Conservation (phyloP, 495 filamentous ascomycete species). For the Melanomma pulvis-pyrius region DNA sequence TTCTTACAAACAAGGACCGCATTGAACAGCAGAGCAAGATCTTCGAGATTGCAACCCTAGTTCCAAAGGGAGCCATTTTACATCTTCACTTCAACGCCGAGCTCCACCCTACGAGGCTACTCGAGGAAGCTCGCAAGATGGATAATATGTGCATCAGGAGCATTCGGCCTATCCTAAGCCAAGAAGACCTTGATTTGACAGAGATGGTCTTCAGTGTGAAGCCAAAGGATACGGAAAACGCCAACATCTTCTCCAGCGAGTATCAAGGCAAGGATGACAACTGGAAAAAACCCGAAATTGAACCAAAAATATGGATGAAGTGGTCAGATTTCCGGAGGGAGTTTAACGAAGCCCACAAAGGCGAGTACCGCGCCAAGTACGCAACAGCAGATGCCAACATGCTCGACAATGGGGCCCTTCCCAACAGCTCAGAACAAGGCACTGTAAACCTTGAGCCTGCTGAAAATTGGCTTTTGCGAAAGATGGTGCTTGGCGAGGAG, state of each 20-base stretch:
- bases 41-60: slow-evolving; percentile 37
- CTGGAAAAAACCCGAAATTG: slow-evolving; percentile 7
- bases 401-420: background rate
- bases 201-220: slow-evolving; percentile 47
- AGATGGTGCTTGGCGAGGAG: slow-evolving; percentile 39
- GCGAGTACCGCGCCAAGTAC: background rate
- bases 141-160: slow-evolving; percentile 45
- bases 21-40: slow-evolving; percentile 42
- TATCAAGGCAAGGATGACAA: slow-evolving; percentile 34
- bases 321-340: slow-evolving; percentile 11
- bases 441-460: slow-evolving; percentile 12
- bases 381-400: background rate
- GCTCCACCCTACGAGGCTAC: slow-evolving; percentile 38
- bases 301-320: slow-evolving; percentile 14
- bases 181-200: slow-evolving; percentile 29
- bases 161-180: slow-evolving; percentile 29
- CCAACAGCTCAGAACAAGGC: slow-evolving; percentile 20
- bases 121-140: slow-evolving; percentile 33
- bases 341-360: background rate
- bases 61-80: slow-evolving; percentile 45
- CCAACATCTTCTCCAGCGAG: slow-evolving; percentile 38
- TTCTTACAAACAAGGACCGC: slow-evolving; percentile 43
- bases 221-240: slow-evolving; percentile 15
- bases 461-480: slow-evolving; percentile 36
- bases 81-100: slow-evolving; percentile 50